Evolutionary conservation across 805 yeast species (phyloP).

Genomic region (Teunomyces panamensis): DNA sequence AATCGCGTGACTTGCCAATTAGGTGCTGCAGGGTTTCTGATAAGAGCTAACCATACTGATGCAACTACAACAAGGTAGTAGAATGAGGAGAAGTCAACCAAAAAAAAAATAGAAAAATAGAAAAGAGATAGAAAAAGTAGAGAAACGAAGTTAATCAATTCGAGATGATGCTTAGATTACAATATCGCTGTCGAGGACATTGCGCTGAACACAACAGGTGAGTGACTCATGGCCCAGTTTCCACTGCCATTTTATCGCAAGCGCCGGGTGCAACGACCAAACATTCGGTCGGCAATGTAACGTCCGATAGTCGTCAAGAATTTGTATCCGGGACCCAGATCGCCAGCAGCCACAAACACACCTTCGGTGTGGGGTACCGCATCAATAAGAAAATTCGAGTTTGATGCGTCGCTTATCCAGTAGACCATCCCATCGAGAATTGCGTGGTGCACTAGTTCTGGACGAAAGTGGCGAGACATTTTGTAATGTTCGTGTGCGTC

Average conservation of each 20-base stretch:
- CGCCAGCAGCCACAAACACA: not conserved
- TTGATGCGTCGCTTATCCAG: slow-evolving; percentile 1
- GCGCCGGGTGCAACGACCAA: not conserved
- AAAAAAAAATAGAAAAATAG: not conserved
- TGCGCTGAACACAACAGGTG: not conserved
- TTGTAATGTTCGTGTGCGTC: not conserved
- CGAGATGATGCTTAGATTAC: too few species aligned
- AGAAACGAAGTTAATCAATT: not conserved
- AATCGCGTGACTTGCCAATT: not conserved
- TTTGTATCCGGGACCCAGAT: slow-evolving; percentile 1
- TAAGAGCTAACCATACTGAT: too few species aligned
- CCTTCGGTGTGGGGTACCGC: not conserved
- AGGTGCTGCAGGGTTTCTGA: not conserved
- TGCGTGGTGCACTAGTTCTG: not conserved
- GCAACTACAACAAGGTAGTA: not conserved
- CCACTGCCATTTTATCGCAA: not conserved
- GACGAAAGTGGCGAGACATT: slow-evolving; percentile 3
- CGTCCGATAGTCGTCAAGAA: slow-evolving; percentile 1
- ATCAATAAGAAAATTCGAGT: slow-evolving; percentile 1
- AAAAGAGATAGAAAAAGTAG: not conserved
- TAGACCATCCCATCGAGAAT: not conserved
- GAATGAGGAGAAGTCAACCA: not conserved
- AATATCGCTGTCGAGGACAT: not conserved
- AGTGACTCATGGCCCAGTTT: not conserved
- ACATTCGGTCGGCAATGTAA: not conserved